phyloP scores from a whole-genome alignment of 352 stramenopile genomes.

The Phytophthora sp. region DNA sequence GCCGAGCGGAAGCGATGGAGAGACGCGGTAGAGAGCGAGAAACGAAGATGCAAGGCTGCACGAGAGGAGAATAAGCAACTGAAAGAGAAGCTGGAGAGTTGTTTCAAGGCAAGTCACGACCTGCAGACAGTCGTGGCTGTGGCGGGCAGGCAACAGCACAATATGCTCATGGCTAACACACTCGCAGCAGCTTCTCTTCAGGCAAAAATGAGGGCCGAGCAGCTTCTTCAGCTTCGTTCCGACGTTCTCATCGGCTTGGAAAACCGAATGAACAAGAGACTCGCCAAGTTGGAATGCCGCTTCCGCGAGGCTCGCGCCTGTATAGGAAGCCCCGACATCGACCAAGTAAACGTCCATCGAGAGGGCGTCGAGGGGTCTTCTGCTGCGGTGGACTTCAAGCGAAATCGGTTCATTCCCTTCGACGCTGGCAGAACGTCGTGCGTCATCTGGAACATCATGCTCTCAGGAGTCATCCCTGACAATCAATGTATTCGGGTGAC shows the following conservation, averaged over 20 bases:
- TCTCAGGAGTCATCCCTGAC: constrained; percentile 1
- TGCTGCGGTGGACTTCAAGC: constrained; percentile 18
- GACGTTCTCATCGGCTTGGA: constrained; percentile 2
- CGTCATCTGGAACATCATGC: constrained; percentile 14
- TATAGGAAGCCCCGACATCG: neutral
- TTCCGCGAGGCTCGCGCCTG: neutral
- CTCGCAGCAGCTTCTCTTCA: constrained; percentile 2
- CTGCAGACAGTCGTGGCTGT: constrained; percentile 12
- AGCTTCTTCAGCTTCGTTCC: neutral
- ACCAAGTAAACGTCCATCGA: constrained; percentile 19
- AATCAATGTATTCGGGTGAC: neutral
- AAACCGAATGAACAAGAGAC: neutral
- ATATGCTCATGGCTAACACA: constrained; percentile 1
- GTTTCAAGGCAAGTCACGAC: constrained; percentile 4
- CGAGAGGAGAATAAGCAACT: constrained; percentile 11
- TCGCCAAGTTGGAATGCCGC: constrained; percentile 1
- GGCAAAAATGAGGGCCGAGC: neutral
- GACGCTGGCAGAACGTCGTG: neutral
- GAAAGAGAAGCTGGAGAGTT: constrained; percentile 13
- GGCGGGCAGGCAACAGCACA: constrained; percentile 1
- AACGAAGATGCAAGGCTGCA: neutral
- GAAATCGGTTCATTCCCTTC: constrained; percentile 17
- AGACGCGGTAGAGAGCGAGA: constrained; percentile 10
- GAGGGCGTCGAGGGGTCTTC: neutral
- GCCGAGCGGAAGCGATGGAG: constrained; percentile 11